A percentile compares a stretch with the other conserved stretches of the same genome.
Conservation (phyloP, 495 filamentous ascomycete genomes). For the Xylaria palmicola region DNA sequence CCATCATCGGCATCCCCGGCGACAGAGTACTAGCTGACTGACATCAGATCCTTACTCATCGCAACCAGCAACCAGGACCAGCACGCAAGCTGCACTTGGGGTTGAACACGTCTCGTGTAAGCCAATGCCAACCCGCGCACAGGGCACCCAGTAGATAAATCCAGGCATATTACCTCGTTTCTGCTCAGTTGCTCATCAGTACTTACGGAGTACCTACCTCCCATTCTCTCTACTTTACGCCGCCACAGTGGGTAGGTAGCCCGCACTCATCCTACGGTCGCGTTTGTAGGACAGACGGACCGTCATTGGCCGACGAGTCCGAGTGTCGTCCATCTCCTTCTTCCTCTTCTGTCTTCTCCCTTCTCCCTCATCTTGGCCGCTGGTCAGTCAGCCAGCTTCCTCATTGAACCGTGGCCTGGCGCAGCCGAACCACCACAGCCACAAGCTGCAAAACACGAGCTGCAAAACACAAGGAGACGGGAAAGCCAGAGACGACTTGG, state of each 20-base stretch:
- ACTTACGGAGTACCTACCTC: too few relatives aligned
- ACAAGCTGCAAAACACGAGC: too few relatives aligned
- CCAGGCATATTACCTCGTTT: neutral
- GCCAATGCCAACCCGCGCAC: neutral
- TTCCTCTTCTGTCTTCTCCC: neutral
- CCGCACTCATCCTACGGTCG: slow-evolving; percentile 11
- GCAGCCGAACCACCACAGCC: neutral
- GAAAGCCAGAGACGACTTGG: neutral
- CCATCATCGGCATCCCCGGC: neutral
- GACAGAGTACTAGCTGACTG: neutral
- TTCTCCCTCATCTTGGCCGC: neutral
- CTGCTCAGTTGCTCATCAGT: too few relatives aligned
- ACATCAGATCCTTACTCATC: neutral
- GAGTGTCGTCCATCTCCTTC: neutral
- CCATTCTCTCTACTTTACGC: neutral
- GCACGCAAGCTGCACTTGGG: neutral
- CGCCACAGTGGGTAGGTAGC: neutral
- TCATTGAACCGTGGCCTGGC: neutral
- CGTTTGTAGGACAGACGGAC: slow-evolving; percentile 21
- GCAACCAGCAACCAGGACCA: neutral
- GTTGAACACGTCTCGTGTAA: neutral
- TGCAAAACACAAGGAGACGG: too few relatives aligned
- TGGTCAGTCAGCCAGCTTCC: too few relatives aligned
- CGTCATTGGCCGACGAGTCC: slow-evolving; percentile 24
- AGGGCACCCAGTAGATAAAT: neutral